Conservation (phyloP, 1,284 basidiomycete species). For the Trametes versicolor region DNA sequence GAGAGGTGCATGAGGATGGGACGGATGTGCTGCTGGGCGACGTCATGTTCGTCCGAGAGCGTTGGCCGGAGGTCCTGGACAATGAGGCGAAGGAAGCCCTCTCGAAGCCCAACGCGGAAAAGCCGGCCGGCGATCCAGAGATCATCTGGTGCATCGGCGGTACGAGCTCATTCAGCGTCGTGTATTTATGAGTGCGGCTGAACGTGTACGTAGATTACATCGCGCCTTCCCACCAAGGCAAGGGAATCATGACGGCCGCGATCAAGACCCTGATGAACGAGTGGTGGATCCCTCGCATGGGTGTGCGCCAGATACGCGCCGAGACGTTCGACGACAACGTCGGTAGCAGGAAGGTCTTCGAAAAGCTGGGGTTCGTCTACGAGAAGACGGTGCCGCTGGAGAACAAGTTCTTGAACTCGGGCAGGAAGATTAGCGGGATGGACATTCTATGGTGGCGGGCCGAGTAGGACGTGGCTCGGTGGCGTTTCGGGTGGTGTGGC, state of each 20-base stretch:
- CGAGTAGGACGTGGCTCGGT: slow-evolving; percentile 14
- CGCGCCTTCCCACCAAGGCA: slow-evolving; percentile 64
- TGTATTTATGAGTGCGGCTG: slow-evolving; percentile 1
- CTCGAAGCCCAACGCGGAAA: slow-evolving; percentile 49
- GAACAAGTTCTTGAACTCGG: slow-evolving; percentile 40
- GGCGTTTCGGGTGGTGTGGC: neutral
- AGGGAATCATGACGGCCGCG: slow-evolving; percentile 74
- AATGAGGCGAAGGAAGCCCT: slow-evolving; percentile 45
- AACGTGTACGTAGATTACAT: slow-evolving; percentile 55
- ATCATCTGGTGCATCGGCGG: slow-evolving; percentile 66
- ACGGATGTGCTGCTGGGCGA: slow-evolving; percentile 58
- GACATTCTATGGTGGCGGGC: slow-evolving; percentile 42
- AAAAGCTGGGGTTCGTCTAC: slow-evolving; percentile 69
- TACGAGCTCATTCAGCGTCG: slow-evolving; percentile 39
- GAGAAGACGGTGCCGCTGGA: slow-evolving; percentile 51
- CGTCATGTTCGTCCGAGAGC: slow-evolving; percentile 49
- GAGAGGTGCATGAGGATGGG: slow-evolving; percentile 60
- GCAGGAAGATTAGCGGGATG: slow-evolving; percentile 35
- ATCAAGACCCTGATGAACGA: slow-evolving; percentile 57
- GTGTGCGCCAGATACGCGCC: slow-evolving; percentile 54
- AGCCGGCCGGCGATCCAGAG: slow-evolving; percentile 53
- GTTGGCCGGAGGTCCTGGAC: slow-evolving; percentile 47
- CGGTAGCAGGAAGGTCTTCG: slow-evolving; percentile 67
- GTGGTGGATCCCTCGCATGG: slow-evolving; percentile 71
- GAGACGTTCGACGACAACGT: slow-evolving; percentile 60